Conservation (phyloP, 1,139 yeast genomes). For the Hansenula anomala region DNA sequence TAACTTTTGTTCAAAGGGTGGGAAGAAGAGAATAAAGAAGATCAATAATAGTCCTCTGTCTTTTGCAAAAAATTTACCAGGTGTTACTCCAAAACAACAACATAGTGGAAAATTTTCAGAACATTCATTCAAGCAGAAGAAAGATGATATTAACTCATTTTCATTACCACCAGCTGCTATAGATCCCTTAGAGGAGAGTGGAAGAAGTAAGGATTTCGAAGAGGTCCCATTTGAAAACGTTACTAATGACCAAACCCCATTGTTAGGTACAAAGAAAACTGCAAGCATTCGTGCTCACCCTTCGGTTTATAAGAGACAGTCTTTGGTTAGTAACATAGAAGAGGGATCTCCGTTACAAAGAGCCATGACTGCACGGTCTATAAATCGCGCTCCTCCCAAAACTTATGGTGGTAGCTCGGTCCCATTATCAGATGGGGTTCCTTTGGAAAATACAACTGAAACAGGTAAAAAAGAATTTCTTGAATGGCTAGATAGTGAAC, state of each 20-base stretch:
- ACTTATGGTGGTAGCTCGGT: neutral
- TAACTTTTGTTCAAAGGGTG: conserved; percentile 23
- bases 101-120: conserved; percentile 5
- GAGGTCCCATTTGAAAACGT: neutral
- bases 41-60: conserved; percentile 18
- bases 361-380: conserved; percentile 4
- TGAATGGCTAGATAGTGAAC: conserved; percentile 58
- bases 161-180: conserved; percentile 25
- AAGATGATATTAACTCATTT: conserved; percentile 9
- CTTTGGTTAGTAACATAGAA: conserved; percentile 4
- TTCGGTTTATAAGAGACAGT: conserved; percentile 1
- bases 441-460: conserved; percentile 13
- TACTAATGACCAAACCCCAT: conserved; percentile 8
- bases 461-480: conserved; percentile 42
- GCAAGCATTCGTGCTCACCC: conserved; percentile 1
- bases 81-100: conserved; percentile 1
- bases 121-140: conserved; percentile 8
- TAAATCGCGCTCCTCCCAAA: neutral
- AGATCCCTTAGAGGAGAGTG: conserved; percentile 9
- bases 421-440: conserved; percentile 4
- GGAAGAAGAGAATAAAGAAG: conserved; percentile 54
- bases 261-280: neutral
- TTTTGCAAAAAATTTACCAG: conserved; percentile 7
- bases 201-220: conserved; percentile 1
- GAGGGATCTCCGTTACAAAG: conserved; percentile 7